Base-by-base conservation (phyloP, 305 asterid genomes). In the Striga hermonthica region DNA sequence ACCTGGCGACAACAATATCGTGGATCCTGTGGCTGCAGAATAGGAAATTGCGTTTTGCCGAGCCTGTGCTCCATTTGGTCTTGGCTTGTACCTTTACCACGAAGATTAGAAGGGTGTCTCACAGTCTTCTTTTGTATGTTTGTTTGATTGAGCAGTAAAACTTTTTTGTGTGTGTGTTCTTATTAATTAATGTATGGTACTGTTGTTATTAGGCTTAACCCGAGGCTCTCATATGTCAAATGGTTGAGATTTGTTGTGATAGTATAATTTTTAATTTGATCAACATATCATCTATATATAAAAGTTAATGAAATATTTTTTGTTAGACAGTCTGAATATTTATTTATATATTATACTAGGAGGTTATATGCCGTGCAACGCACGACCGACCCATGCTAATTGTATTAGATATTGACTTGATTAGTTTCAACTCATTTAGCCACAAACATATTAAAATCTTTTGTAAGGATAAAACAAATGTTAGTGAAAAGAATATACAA, bases 21-120 rank as follows among this genome's bases (percentile, higher is more conserved):
- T 60, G 15, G 95, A 92, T 77, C 91, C 89, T 7, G 98, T 89
- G 69, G 88, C 88, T 53, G 95, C 92, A 12, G 98, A 97, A 15
- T 97, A 92, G 81, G 88, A 89, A 79, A 74, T 89, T 62, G 98
- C 98, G 34, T 92, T 89, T 76, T 89, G 98, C 91, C 73, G 83
- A 80, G 96, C 98, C 28, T 89, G 98, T 68, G 88, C 97, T 64
- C 84, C 97, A 39, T 92, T 92, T 68, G 98, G 98, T 59, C 95
- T 91, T 65, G 98, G 98, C 71, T 79, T 91, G 70, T 91, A 91
- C 72, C 95, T 89, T 61, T 91, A 86, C 81, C 95, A 88, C 57
- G 84, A 91, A 77, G 88, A 76, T 7, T 79, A 76, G 79, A 69
- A 50, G 65, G n/a, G 4, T 10, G 60, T 54, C 39, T 54, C 40